Evolutionary conservation across 768 basidiomycete genomes (phyloP), one percentile per base, ranked within the genome.

Genomic region (Clitopilus passeckerianus): DNA sequence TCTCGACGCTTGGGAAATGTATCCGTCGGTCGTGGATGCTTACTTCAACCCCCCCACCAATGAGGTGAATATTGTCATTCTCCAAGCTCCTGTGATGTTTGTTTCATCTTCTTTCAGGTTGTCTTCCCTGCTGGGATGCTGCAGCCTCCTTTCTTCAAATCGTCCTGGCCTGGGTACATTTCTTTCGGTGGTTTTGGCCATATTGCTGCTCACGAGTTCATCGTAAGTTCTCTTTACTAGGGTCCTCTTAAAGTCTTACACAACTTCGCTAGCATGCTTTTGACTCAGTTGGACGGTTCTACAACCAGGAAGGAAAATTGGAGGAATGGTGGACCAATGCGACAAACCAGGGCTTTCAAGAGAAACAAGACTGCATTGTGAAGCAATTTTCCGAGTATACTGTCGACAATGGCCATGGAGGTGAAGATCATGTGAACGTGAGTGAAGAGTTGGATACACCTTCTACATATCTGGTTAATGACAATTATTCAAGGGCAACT

Each of bases 101-200:
- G 30, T 10, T 24, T 41, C 53, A 52, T 57, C 15, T 43, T 9
- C 54, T 4, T 46, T 22, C 52, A 92, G 88, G 93, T 95, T 56
- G 92, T 94, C 20, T 98, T 99, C 77, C 95, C 97, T 8, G 96
- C 97, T 20, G 97, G 97, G 22, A 95, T 98, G 66, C 74, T 98
- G n/a, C 93, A 89, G 63, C 88, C 92, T 1, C 95, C 95, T 0
- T 98, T 95, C 82, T 98, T 95, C 78, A 83, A 82, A 5, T 77
- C 83, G 55, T 78, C 85, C 59, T 96, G 93, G 93, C 97, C 97
- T 4, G 78, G 83, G 30, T 96, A 97, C 70, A 77, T 98, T 59
- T 82, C 86, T 27, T 98, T 95, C 64, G 96, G 95, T 22, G 86
- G 93, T 1, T 97, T 98, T 67, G 97, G 95, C 15, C 86, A 89